Conservation (phyloP, 2,329 filamentous ascomycete species). For the Phoma herbarum region DNA sequence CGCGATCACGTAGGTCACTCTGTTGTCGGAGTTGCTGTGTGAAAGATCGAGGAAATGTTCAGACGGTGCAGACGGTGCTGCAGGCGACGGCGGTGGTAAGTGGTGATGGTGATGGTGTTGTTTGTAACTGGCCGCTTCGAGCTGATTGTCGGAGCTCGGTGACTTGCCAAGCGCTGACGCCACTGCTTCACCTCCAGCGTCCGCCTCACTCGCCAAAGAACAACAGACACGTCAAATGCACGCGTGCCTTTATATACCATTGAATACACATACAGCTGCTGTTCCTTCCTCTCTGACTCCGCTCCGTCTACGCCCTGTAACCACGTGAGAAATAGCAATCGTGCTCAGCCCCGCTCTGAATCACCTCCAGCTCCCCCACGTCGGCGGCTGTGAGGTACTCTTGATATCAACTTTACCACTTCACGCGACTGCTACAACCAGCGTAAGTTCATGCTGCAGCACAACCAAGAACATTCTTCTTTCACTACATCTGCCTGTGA, state of each 20-base stretch:
- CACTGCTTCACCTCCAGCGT: slow-evolving; percentile 33
- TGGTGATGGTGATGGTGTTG: slow-evolving; percentile 38
- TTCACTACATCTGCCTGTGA: background rate
- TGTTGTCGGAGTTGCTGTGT: background rate
- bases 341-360: slow-evolving; percentile 25
- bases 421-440: slow-evolving; percentile 2
- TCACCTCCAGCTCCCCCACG: slow-evolving; percentile 23
- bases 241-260: slow-evolving; percentile 17
- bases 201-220: slow-evolving; percentile 45
- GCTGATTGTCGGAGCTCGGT: slow-evolving; percentile 36
- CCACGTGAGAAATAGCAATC: slow-evolving; percentile 16
- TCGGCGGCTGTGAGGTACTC: slow-evolving; percentile 13
- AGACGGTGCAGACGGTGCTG: slow-evolving; percentile 20
- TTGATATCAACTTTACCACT: slow-evolving; percentile 3
- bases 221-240: slow-evolving; percentile 45
- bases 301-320: slow-evolving; percentile 2
- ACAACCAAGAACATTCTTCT: background rate
- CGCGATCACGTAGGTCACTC: slow-evolving; percentile 28
- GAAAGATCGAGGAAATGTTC: slow-evolving; percentile 1
- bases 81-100: slow-evolving; percentile 27
- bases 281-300: background rate
- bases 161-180: slow-evolving; percentile 31
- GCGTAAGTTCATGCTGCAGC: slow-evolving; percentile 5
- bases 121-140: slow-evolving; percentile 42
- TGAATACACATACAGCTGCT: slow-evolving; percentile 15